Conservation (phyloP, 2,329 filamentous ascomycete species). For the Talaromyces sp. region DNA sequence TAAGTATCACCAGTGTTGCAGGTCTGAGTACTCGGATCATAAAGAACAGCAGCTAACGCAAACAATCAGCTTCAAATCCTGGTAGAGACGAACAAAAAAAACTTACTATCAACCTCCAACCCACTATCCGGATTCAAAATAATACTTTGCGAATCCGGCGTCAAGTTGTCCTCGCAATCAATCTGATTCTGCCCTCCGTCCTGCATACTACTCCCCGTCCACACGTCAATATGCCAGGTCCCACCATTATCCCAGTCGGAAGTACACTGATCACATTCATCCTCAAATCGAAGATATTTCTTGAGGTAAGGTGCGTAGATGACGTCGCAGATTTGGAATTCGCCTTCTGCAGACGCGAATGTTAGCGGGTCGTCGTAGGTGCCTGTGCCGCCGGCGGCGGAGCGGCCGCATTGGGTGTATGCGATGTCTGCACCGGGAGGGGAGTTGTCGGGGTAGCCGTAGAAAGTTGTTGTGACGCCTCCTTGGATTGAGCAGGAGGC, state of each 20-base stretch:
- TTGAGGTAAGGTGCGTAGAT: slow-evolving; percentile 45
- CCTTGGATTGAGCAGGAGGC: slow-evolving; percentile 15
- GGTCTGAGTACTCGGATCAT: background rate
- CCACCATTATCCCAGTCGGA: slow-evolving; percentile 26
- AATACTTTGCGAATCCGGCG: slow-evolving; percentile 30
- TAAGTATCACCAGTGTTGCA: slow-evolving; percentile 8
- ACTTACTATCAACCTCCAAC: slow-evolving; percentile 33
- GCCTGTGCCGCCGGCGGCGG: slow-evolving; percentile 41
- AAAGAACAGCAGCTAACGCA: background rate
- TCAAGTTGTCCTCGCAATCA: slow-evolving; percentile 37
- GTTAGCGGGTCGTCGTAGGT: slow-evolving; percentile 45
- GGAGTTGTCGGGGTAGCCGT: slow-evolving; percentile 41
- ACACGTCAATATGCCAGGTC: slow-evolving; percentile 37
- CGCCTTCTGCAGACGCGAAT: slow-evolving; percentile 42
- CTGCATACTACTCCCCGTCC: slow-evolving; percentile 34
- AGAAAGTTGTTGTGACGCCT: slow-evolving; percentile 39
- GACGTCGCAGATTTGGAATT: slow-evolving; percentile 44
- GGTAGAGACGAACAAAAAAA: background rate
- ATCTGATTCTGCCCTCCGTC: slow-evolving; percentile 34
- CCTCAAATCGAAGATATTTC: slow-evolving; percentile 44
- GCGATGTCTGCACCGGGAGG: slow-evolving; percentile 37
- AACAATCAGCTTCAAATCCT: background rate
- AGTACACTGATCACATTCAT: slow-evolving; percentile 34
- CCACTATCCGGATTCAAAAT: slow-evolving; percentile 30
- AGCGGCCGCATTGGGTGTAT: slow-evolving; percentile 34